phyloP scores from a whole-genome alignment of 2,329 filamentous ascomycete species.

The Dothideomycetes sp. region DNA sequence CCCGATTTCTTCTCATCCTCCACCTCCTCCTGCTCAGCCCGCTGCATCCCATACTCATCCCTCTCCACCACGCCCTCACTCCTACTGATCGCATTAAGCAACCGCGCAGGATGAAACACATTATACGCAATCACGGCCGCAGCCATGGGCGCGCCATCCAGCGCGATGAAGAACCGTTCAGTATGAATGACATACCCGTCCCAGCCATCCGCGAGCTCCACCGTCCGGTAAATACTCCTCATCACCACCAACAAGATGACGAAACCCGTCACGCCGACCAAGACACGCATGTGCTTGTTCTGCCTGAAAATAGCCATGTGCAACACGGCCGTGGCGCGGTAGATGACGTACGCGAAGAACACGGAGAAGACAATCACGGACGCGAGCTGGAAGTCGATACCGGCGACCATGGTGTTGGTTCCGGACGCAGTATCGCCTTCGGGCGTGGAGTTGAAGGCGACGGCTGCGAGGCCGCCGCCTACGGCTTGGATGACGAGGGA shows the following conservation, averaged over 20 bases:
- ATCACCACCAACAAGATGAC: constrained; percentile 41
- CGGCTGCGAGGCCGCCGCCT: constrained; percentile 35
- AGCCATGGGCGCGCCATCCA: constrained; percentile 44
- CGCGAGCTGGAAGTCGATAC: constrained; percentile 49
- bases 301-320: constrained; percentile 4
- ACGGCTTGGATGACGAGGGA: constrained; percentile 50
- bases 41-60: too few relatives aligned
- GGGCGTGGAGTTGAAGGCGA: constrained; percentile 18
- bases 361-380: constrained; percentile 45
- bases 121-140: constrained; percentile 36
- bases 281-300: constrained; percentile 17
- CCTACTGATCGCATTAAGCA: too few relatives aligned
- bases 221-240: constrained; percentile 54
- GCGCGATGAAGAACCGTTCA: constrained; percentile 36
- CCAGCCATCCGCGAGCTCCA: constrained; percentile 56
- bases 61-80: too few relatives aligned
- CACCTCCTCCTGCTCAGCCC: too few relatives aligned
- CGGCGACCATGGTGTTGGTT: constrained; percentile 54
- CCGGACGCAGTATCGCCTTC: constrained; percentile 26
- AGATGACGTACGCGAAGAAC: constrained; percentile 22
- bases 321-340: background rate
- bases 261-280: constrained; percentile 1
- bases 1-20: too few relatives aligned
- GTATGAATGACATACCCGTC: constrained; percentile 43
- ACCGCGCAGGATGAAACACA: constrained; percentile 33